Base-by-base conservation (phyloP, 441 rosid species). In the Gossypium armourianum region DNA sequence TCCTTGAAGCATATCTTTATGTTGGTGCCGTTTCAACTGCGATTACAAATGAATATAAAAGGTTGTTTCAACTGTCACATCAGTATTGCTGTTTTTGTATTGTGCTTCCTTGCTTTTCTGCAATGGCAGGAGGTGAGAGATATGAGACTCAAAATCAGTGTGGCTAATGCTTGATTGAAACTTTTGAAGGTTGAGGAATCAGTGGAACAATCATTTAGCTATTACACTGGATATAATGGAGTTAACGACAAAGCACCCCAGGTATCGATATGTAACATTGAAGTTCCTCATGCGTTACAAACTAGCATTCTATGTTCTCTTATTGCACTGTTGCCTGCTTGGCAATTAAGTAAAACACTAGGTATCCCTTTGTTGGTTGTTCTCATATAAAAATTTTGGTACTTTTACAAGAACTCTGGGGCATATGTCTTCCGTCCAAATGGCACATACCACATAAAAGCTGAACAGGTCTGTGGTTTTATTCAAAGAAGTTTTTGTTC, bases 361-460 rank as follows among this genome's bases (percentile, higher is more conserved):
- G 56, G 59, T 36, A 43, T 63, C 28, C 64, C 61, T 69, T 45
- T 29, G 24, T 47, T 71, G 72, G 49, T 64, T 49, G 61, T 49
- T 29, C 15, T 74, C 55, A 70, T 28, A 69, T 45, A 58, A 12
- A 45, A 28, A 45, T 1, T 45, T 45, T 55, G 70, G 67, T 72
- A 16, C 70, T 77, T 72, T 71, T 76, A 53, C 75, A 69, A 87
- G 96, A 90, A 87, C 80, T 82, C 87, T 0, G 99, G 99, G 74
- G 99, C 98, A 36, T 96, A 96, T 79, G 76, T 96, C 74, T 96
- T 92, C 80, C 98, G 99, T 53, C 99, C 99, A 68, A 95, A 95
- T 86, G 94, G 93, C 68, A 83, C 96, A 71, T 85, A 73, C 84
- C 82, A 70, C 49, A 72, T 95, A 71, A 78, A 82, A 58, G 86